phyloP scores from a whole-genome alignment of 164 flowering plant species.

The Platanus orientalis region DNA sequence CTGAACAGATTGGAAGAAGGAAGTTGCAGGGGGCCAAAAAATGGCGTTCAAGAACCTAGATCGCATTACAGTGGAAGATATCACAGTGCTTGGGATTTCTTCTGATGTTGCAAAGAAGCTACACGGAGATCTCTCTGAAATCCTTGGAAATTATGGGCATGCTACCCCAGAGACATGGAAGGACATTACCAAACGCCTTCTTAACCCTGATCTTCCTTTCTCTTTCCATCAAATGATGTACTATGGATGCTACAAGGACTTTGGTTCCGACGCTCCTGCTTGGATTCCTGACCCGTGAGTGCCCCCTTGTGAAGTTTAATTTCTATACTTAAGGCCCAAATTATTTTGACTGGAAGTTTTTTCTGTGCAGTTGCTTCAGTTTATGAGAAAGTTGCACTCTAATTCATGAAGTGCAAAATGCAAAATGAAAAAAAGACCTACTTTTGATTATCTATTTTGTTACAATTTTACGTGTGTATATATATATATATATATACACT shows the following conservation, averaged over 20 bases:
- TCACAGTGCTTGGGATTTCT: constrained; percentile 46
- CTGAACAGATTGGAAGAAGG: not conserved
- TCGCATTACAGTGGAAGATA: constrained; percentile 36
- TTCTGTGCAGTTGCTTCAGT: too few relatives aligned
- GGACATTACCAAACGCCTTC: constrained; percentile 42
- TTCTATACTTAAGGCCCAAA: too few relatives aligned
- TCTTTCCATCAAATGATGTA: constrained; percentile 83
- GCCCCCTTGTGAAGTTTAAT: too few relatives aligned
- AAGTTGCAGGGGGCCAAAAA: too few relatives aligned
- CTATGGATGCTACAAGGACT: constrained; percentile 75
- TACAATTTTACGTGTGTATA: too few relatives aligned
- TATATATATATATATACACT: too few relatives aligned
- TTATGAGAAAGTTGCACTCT: not conserved
- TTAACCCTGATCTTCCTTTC: constrained; percentile 69
- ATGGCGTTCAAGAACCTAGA: constrained; percentile 51
- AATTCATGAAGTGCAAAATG: not conserved
- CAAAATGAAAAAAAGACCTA: too few relatives aligned
- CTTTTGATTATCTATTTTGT: not conserved
- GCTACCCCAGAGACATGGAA: constrained; percentile 58
- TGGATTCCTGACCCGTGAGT: constrained; percentile 79
- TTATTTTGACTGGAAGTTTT: too few relatives aligned
- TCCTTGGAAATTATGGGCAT: constrained; percentile 35
- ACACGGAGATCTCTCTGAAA: constrained; percentile 34
- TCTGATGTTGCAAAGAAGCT: constrained; percentile 35
- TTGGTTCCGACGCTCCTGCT: constrained; percentile 77